Conservation (phyloP, 345 rosid genomes). For the Durio zibethinus region DNA sequence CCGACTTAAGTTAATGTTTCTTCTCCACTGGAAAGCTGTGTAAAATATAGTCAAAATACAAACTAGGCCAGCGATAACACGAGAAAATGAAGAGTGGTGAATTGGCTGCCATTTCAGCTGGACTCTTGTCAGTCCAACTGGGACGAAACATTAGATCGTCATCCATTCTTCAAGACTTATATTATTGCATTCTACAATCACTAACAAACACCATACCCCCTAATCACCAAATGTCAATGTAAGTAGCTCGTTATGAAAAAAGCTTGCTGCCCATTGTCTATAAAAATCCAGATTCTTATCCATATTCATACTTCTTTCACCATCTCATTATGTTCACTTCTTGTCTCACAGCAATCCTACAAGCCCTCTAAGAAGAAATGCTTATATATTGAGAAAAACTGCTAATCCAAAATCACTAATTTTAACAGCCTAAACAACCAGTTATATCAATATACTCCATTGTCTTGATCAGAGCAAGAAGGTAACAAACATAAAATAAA, state of each 20-base stretch:
- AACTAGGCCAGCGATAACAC: conserved; percentile 65
- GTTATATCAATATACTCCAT: background rate
- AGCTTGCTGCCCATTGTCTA: background rate
- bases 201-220: background rate
- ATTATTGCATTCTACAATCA: conserved; percentile 23
- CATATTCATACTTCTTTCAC: background rate
- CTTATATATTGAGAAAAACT: background rate
- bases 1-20: conserved; percentile 92
- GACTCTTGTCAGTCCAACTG: conserved; percentile 45
- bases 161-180: conserved; percentile 47
- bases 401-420: background rate
- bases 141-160: conserved; percentile 49
- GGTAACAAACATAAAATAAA: background rate
- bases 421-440: background rate
- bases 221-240: background rate
- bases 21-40: conserved; percentile 94
- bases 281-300: background rate
- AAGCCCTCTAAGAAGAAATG: background rate
- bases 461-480: background rate
- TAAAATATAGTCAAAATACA: conserved; percentile 83
- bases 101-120: conserved; percentile 40
- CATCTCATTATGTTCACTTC: conserved; percentile 9
- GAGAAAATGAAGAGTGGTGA: conserved; percentile 62
- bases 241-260: background rate
- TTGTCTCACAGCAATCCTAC: background rate